These are phyloP conservation scores for Diplodia mutila DNA, from an alignment of 2,329 filamentous ascomycete species.

Conservation along the genomic window DNA sequence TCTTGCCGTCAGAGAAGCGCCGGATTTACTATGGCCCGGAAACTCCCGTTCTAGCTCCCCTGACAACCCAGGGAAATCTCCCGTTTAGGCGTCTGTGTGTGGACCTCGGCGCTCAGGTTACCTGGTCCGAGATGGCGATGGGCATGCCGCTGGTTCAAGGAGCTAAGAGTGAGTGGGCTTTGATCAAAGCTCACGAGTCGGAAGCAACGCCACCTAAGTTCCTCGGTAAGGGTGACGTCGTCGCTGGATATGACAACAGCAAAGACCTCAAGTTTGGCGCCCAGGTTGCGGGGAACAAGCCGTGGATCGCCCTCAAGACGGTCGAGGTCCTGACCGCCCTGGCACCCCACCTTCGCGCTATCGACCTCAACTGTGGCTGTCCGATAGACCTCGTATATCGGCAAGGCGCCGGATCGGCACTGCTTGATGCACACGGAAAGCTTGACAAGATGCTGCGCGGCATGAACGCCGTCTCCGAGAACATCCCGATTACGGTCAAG, in stretches of 20 bases:
- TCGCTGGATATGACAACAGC: slow-evolving; percentile 78
- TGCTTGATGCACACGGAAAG: slow-evolving; percentile 86
- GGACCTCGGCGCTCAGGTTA: slow-evolving; percentile 86
- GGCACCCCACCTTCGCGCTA: slow-evolving; percentile 81
- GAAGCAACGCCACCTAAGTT: slow-evolving; percentile 76
- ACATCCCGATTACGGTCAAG: slow-evolving; percentile 92
- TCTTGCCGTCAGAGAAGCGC: slow-evolving; percentile 90
- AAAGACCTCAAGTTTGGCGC: slow-evolving; percentile 87
- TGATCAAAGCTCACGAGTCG: slow-evolving; percentile 88
- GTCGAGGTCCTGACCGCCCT: slow-evolving; percentile 78
- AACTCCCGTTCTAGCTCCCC: slow-evolving; percentile 88
- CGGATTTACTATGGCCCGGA: slow-evolving; percentile 91
- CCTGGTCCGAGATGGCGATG: slow-evolving; percentile 99
- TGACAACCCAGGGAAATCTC: slow-evolving; percentile 95
- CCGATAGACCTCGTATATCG: slow-evolving; percentile 94
- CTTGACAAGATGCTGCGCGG: slow-evolving; percentile 92
- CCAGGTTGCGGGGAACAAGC: slow-evolving; percentile 90
- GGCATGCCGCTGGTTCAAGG: slow-evolving; percentile 87
- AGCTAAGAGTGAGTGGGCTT: slow-evolving; percentile 88
- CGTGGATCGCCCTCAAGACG: slow-evolving; percentile 86
- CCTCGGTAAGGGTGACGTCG: slow-evolving; percentile 59
- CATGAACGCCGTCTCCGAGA: slow-evolving; percentile 91
- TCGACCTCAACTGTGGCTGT: slow-evolving; percentile 96
- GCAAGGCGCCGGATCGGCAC: slow-evolving; percentile 83
- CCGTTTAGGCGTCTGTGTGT: slow-evolving; percentile 91